Evolutionary conservation across 441 rosid species (phyloP), one percentile per base, ranked within the genome.

Genomic region (Arabidopsis hybrid): DNA sequence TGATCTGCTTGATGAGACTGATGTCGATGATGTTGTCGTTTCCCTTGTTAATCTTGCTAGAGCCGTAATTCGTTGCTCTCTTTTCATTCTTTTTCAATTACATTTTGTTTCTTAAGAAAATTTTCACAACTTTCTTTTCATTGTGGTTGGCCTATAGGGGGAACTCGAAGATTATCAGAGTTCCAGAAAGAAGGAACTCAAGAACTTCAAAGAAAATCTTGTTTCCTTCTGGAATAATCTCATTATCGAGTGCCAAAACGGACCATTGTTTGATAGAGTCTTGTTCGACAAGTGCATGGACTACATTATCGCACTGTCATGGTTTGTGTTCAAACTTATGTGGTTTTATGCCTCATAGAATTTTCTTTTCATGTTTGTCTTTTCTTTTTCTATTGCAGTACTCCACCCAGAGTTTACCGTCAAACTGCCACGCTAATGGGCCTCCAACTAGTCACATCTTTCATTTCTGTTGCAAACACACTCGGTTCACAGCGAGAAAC

Each of bases 261-360:
- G 99, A 62, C 97, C 99, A 38, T 73, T 96, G 76, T 96, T 96
- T 78, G 97, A 96, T 80, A 86, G 88, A 76, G 73, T 86, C 76
- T 82, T 96, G 85, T 90, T 96, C 71, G 97, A 96, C 84, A 93
- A 93, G 84, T 96, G 95, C 87, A 85, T 96, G 86, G 99, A 96
- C 85, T 96, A 90, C 83, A 88, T 93, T 73, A 93, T 96, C 80
- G 99, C 98, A 16, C 69, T 96, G 39, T 96, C 99, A 73, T 96
- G 99, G 99, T 95, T 67, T 82, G 89, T 84, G 34, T 61, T 77
- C 58, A 49, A 43, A 57, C 60, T 70, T 64, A 50, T 21, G 26
- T 21, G 26, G 26, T 21, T 21, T 21, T 69, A 68, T 63, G 40
- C 61, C 64, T 60, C 63, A 21, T 8, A 10, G 4, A 52, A 1